Evolutionary conservation across 306 rosid genomes (phyloP).

Genomic region (Lathyrus tuberosus): DNA sequence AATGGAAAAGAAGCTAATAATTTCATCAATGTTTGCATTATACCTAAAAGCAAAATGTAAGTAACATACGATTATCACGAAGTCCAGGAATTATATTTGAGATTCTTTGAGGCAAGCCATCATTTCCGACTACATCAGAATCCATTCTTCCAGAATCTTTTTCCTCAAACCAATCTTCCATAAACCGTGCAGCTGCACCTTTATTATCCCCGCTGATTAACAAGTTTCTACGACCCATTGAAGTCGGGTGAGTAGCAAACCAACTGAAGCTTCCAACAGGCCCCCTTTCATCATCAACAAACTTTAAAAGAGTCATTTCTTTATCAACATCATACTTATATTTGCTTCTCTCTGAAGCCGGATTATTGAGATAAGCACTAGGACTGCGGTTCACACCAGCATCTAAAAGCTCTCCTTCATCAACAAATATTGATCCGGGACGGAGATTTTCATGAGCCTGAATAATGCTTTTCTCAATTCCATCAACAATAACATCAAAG

Average conservation of each 20-base stretch:
- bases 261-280: conserved; percentile 90
- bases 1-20: conserved; percentile 16
- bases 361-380: conserved; percentile 89
- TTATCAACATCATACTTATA: conserved; percentile 80
- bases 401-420: conserved; percentile 76
- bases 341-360: conserved; percentile 67
- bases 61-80: conserved; percentile 49
- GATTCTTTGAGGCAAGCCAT: conserved; percentile 46
- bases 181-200: conserved; percentile 92
- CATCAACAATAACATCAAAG: conserved; percentile 83
- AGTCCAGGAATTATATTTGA: conserved; percentile 52
- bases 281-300: conserved; percentile 82
- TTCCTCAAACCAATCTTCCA: conserved; percentile 95
- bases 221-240: conserved; percentile 87
- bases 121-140: conserved; percentile 37
- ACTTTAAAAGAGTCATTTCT: conserved; percentile 89
- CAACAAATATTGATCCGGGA: conserved; percentile 75
- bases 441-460: conserved; percentile 87
- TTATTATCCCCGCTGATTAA: conserved; percentile 94
- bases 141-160: conserved; percentile 30
- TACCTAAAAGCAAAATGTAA: conserved; percentile 26
- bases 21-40: conserved; percentile 27
- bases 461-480: conserved; percentile 81
- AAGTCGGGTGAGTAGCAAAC: conserved; percentile 99
- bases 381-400: conserved; percentile 95